phyloP scores from a whole-genome alignment of 1,284 basidiomycete genomes.

The Pyrrhoderma noxium region DNA sequence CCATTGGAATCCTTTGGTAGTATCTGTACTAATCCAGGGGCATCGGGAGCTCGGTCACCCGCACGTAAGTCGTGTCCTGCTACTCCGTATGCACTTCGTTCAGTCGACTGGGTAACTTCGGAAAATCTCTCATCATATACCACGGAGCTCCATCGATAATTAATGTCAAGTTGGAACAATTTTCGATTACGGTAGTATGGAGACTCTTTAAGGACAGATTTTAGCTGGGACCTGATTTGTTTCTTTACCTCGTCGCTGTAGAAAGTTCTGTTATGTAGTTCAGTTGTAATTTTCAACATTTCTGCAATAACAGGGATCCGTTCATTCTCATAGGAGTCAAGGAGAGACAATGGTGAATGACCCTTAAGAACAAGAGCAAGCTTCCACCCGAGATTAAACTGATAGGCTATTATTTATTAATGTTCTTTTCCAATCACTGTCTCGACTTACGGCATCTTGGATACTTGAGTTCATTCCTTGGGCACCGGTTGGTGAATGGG shows the following conservation, averaged over 20 bases:
- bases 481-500: slow-evolving; percentile 40
- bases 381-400: slow-evolving; percentile 39
- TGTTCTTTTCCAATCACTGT: too few relatives aligned
- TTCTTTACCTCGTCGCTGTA: neutral
- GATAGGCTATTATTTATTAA: neutral
- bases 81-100: slow-evolving; percentile 1
- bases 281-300: slow-evolving; percentile 25
- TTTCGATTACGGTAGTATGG: neutral
- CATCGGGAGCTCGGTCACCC: slow-evolving; percentile 6
- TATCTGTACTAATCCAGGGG: neutral
- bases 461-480: slow-evolving; percentile 36
- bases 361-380: slow-evolving; percentile 31
- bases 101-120: neutral
- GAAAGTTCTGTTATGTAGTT: neutral
- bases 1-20: neutral
- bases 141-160: slow-evolving; percentile 5
- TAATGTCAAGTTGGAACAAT: slow-evolving; percentile 4
- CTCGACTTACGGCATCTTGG: slow-evolving; percentile 32
- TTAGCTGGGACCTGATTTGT: too few relatives aligned
- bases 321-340: slow-evolving; percentile 31
- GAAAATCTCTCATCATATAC: neutral
- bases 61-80: neutral
- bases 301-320: slow-evolving; percentile 34
- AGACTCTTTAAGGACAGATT: too few relatives aligned
- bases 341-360: slow-evolving; percentile 26